phyloP scores from a whole-genome alignment of 345 rosid species.

The Euphorbia peplus region DNA sequence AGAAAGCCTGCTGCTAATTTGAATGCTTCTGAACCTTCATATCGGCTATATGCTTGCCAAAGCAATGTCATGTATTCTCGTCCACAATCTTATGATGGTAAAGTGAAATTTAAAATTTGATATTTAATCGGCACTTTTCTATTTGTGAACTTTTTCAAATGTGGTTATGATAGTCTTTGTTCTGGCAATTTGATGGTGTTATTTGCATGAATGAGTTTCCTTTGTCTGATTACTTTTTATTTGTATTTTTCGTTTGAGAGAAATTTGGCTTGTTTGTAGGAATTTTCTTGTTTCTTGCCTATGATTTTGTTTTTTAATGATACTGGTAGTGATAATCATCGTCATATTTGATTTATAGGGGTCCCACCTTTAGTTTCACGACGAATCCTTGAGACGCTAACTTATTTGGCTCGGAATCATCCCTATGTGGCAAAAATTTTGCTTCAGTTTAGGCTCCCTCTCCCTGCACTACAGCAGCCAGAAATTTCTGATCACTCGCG shows the following conservation, averaged over 20 bases:
- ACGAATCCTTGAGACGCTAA: constrained; percentile 82
- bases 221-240: background rate
- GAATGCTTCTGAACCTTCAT: constrained; percentile 57
- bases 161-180: background rate
- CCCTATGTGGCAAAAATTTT: constrained; percentile 71
- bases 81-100: constrained; percentile 86
- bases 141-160: background rate
- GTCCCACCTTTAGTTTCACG: constrained; percentile 92
- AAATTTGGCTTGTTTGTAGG: background rate
- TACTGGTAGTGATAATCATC: background rate
- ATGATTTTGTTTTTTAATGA: background rate
- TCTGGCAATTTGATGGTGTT: background rate
- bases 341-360: constrained; percentile 38
- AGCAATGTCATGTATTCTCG: constrained; percentile 89
- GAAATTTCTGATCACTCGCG: constrained; percentile 42
- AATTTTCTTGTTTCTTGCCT: background rate
- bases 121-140: background rate
- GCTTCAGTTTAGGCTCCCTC: constrained; percentile 61
- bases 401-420: constrained; percentile 85
- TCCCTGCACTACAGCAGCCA: constrained; percentile 37
- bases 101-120: constrained; percentile 9
- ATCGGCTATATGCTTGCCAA: constrained; percentile 91
- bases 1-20: constrained; percentile 45
- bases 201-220: background rate
- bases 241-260: background rate